A percentile compares a stretch with the other conserved stretches of the same genome.
These are phyloP conservation scores for Withania somnifera DNA, from an alignment of 305 asterid genomes.

Conservation along the genomic window DNA sequence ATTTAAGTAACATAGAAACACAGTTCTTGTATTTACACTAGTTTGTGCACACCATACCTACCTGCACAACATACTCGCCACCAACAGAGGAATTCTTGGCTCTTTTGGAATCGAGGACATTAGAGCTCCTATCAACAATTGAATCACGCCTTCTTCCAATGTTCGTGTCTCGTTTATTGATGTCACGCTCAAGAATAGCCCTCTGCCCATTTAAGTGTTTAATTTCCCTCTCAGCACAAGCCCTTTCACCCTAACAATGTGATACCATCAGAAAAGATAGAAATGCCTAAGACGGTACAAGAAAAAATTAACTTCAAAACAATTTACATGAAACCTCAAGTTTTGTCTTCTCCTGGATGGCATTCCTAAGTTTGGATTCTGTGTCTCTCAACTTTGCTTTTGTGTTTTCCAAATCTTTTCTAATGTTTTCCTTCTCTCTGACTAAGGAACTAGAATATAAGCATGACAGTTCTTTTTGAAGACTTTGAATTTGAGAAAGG, in stretches of 20 bases:
- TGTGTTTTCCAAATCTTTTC: slow-evolving; percentile 90
- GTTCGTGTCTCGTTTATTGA: slow-evolving; percentile 58
- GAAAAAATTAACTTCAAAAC: slow-evolving; percentile 8
- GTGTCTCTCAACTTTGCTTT: slow-evolving; percentile 69
- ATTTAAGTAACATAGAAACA: not conserved
- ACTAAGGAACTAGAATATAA: slow-evolving; percentile 67
- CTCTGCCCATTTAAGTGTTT: slow-evolving; percentile 64
- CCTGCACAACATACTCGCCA: slow-evolving; percentile 45
- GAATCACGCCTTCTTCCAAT: slow-evolving; percentile 62
- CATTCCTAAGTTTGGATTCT: slow-evolving; percentile 76
- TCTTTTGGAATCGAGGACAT: slow-evolving; percentile 52
- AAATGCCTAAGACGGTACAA: slow-evolving; percentile 2
- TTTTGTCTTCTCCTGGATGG: slow-evolving; percentile 85
- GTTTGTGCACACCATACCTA: slow-evolving; percentile 9
- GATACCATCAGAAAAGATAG: not conserved
- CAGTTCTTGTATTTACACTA: not conserved
- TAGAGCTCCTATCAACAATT: slow-evolving; percentile 46
- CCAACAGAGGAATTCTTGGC: slow-evolving; percentile 34
- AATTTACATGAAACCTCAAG: slow-evolving; percentile 55
- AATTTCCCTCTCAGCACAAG: slow-evolving; percentile 71
- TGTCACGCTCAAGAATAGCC: slow-evolving; percentile 79
- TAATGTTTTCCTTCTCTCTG: slow-evolving; percentile 70
- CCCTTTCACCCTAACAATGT: slow-evolving; percentile 70
- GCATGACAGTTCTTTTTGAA: slow-evolving; percentile 49
- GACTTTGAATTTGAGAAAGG: slow-evolving; percentile 41